A percentile compares a stretch with the other conserved stretches of the same genome.
Conservation (phyloP, 139 green algal genomes). For the Pseudopediastrum boryanum region DNA sequence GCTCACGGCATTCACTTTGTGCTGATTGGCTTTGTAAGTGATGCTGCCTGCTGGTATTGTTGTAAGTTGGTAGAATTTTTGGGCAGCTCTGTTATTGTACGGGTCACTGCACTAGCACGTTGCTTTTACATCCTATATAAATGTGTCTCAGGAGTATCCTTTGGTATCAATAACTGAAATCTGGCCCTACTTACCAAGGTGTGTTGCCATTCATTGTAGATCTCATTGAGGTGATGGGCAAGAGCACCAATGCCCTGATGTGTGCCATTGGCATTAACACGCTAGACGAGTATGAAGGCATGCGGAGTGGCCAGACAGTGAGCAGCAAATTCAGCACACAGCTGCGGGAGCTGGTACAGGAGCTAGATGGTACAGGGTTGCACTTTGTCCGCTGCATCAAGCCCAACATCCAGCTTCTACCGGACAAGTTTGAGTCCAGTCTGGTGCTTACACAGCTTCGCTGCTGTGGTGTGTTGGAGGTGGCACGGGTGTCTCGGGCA, state of each 20-base stretch:
- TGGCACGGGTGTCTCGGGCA: constrained; percentile 87
- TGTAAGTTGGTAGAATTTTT: too few relatives aligned
- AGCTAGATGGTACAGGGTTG: constrained; percentile 80
- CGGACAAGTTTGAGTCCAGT: constrained; percentile 70
- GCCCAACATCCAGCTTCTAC: constrained; percentile 78
- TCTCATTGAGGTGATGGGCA: constrained; percentile 76
- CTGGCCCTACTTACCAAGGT: too few relatives aligned
- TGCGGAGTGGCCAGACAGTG: constrained; percentile 52
- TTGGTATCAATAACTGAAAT: too few relatives aligned
- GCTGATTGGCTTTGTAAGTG: too few relatives aligned
- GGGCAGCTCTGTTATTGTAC: too few relatives aligned
- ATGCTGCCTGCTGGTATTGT: too few relatives aligned
- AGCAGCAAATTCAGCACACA: constrained; percentile 75
- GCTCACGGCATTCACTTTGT: too few relatives aligned
- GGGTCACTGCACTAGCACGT: too few relatives aligned
- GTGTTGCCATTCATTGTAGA: constrained; percentile 64
- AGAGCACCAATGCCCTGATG: constrained; percentile 37
- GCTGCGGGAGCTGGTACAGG: constrained; percentile 74
- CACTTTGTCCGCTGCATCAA: constrained; percentile 99
- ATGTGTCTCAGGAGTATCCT: too few relatives aligned
- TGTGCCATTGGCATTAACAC: constrained; percentile 24
- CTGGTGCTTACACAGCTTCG: constrained; percentile 93
- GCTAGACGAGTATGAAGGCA: constrained; percentile 30
- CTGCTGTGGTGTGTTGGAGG: constrained; percentile 96
- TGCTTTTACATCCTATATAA: too few relatives aligned